Conservation (phyloP, 208 protist genomes). For the Porcisia hertigi region DNA sequence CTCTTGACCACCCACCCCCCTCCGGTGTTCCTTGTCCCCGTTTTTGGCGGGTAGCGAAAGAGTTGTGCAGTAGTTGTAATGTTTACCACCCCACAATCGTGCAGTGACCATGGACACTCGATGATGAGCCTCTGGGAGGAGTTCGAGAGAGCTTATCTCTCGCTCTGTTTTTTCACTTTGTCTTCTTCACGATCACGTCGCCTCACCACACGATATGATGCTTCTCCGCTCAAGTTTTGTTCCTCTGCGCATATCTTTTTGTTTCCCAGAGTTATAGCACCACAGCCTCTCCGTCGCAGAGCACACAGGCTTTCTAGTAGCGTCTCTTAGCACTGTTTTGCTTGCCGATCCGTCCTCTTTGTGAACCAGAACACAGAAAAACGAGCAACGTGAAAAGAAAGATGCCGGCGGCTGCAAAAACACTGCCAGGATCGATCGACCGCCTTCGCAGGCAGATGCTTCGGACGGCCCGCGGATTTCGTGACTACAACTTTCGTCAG, state of each 20-base stretch:
- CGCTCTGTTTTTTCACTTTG: neutral
- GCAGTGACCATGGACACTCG: neutral
- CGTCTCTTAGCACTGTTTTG: neutral
- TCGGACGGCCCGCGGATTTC: constrained; percentile 58
- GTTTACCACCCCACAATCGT: neutral
- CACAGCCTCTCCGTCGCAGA: neutral
- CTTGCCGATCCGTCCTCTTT: neutral
- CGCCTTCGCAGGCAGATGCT: constrained; percentile 59
- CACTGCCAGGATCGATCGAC: constrained; percentile 31
- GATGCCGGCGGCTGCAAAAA: neutral
- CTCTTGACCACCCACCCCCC: neutral
- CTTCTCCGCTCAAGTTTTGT: constrained; percentile 3
- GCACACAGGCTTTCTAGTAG: neutral
- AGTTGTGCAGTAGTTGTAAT: neutral
- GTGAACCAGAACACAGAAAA: neutral
- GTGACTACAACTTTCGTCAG: constrained; percentile 89
- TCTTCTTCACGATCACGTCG: neutral
- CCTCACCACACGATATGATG: neutral
- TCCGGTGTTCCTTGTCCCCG: no score
- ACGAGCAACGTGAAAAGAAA: neutral
- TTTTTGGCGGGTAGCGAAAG: no score
- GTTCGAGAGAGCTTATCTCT: neutral
- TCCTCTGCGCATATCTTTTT: constrained; percentile 11
- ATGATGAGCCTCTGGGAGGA: neutral
- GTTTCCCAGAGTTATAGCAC: neutral